A percentile compares a stretch with the other conserved stretches of the same genome.
Evolutionary conservation across 2,329 filamentous ascomycete genomes (phyloP).

Genomic region (Colletotrichum paranaense): DNA sequence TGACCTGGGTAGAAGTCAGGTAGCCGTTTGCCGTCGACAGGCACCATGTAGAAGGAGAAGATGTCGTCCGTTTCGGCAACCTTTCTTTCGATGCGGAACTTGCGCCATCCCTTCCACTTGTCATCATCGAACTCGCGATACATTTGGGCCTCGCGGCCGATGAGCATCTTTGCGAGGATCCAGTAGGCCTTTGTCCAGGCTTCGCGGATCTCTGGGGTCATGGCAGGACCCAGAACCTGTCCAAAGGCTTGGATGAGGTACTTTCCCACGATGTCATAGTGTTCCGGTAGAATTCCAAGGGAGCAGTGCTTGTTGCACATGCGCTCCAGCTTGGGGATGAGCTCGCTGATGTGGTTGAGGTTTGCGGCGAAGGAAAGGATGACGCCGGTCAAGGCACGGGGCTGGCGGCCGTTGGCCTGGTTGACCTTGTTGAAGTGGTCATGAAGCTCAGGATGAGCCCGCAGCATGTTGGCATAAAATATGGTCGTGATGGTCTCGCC

Average conservation of each 20-base stretch:
- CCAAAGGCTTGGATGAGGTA: constrained; percentile 76
- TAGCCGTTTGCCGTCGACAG: constrained; percentile 69
- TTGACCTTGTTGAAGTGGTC: constrained; percentile 72
- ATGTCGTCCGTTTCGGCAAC: constrained; percentile 75
- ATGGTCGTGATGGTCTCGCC: constrained; percentile 75
- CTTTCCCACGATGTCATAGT: constrained; percentile 77
- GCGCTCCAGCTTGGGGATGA: constrained; percentile 64
- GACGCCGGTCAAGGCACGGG: constrained; percentile 39
- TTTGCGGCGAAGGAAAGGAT: constrained; percentile 79
- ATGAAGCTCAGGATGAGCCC: constrained; percentile 73
- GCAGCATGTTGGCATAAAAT: constrained; percentile 78
- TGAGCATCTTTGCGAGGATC: constrained; percentile 79
- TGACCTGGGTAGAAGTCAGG: constrained; percentile 76
- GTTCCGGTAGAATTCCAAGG: constrained; percentile 73
- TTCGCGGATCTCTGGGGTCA: constrained; percentile 72
- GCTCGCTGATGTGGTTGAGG: constrained; percentile 71
- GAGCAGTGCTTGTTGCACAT: constrained; percentile 80
- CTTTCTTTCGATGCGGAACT: constrained; percentile 74
- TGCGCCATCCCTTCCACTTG: constrained; percentile 73
- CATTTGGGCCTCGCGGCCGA: constrained; percentile 71
- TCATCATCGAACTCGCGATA: constrained; percentile 66
- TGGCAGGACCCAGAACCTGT: constrained; percentile 72
- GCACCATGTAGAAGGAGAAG: constrained; percentile 76
- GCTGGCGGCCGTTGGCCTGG: constrained; percentile 40
- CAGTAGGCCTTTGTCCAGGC: constrained; percentile 81